These are phyloP conservation scores for Plantago rigida DNA, from an alignment of 305 asterid species.

Conservation along the genomic window DNA sequence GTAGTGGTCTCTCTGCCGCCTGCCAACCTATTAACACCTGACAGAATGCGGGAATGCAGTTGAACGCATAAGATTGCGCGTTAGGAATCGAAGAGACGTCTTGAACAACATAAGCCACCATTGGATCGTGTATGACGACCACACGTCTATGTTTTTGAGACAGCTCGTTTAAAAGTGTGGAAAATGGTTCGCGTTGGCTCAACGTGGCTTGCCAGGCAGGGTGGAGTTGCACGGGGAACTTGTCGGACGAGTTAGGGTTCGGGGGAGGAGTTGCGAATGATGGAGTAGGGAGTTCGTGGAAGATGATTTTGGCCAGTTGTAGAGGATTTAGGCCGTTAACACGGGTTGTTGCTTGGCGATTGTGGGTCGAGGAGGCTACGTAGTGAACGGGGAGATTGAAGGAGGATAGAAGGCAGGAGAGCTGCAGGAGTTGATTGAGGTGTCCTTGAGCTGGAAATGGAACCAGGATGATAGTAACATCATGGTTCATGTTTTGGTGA, in stretches of 20 bases:
- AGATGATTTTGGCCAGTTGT: conserved; percentile 29
- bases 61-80: conserved; percentile 36
- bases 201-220: conserved; percentile 35
- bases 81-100: conserved; percentile 33
- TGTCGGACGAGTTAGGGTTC: conserved; percentile 22
- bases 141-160: conserved; percentile 21
- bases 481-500: not conserved
- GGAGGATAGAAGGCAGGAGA: conserved; percentile 40
- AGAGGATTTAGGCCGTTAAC: conserved; percentile 31
- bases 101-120: conserved; percentile 30
- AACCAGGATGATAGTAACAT: conserved; percentile 33
- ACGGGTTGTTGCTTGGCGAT: conserved; percentile 44
- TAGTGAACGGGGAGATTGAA: conserved; percentile 41
- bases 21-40: conserved; percentile 23
- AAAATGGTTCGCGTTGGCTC: conserved; percentile 35
- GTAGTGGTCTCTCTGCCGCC: conserved; percentile 17
- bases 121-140: conserved; percentile 39
- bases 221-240: conserved; percentile 40
- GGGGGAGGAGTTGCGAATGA: conserved; percentile 32
- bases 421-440: conserved; percentile 60
- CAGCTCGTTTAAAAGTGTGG: conserved; percentile 6
- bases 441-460: conserved; percentile 65
- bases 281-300: conserved; percentile 45
- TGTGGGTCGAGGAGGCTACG: conserved; percentile 33
- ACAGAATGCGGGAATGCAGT: conserved; percentile 31